phyloP scores from a whole-genome alignment of 139 green algal genomes.

The Coelastrella sp. region DNA sequence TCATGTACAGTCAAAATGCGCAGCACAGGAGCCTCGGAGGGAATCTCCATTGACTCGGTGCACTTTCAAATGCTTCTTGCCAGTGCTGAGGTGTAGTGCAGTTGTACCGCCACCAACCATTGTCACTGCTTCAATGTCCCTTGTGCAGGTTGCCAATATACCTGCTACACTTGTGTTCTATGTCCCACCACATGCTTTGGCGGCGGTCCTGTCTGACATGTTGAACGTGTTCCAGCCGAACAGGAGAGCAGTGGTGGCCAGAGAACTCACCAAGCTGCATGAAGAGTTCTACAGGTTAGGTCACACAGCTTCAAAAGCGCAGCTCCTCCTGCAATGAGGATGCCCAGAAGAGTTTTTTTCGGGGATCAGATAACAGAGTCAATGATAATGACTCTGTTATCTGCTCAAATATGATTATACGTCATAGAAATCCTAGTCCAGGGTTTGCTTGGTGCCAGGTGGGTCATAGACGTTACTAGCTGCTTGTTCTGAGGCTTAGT shows the following conservation, averaged over 20 bases:
- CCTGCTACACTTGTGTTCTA: slow-evolving; percentile 82
- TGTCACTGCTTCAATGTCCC: neutral
- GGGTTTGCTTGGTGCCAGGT: no score
- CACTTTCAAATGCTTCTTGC: no score
- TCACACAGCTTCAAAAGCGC: neutral
- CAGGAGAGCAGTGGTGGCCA: slow-evolving; percentile 75
- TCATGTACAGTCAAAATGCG: no score
- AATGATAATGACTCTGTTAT: no score
- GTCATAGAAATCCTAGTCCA: no score
- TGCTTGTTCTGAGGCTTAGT: neutral
- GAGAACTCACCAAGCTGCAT: slow-evolving; percentile 93
- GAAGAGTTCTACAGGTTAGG: slow-evolving; percentile 85
- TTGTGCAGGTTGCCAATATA: slow-evolving; percentile 26
- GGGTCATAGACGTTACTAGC: neutral
- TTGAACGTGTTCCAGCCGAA: slow-evolving; percentile 65
- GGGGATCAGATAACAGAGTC: no score
- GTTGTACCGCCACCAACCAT: no score
- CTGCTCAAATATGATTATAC: no score
- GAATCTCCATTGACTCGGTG: no score
- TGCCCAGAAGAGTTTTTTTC: neutral
- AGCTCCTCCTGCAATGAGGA: neutral
- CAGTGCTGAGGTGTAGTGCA: no score
- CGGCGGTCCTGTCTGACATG: slow-evolving; percentile 70
- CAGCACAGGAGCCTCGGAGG: no score
- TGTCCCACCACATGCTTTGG: slow-evolving; percentile 76